A percentile compares a stretch with the other conserved stretches of the same genome.
These are phyloP conservation scores for Hyphopichia buzzinii DNA, from an alignment of 1,139 yeast species.

Conservation along the genomic window DNA sequence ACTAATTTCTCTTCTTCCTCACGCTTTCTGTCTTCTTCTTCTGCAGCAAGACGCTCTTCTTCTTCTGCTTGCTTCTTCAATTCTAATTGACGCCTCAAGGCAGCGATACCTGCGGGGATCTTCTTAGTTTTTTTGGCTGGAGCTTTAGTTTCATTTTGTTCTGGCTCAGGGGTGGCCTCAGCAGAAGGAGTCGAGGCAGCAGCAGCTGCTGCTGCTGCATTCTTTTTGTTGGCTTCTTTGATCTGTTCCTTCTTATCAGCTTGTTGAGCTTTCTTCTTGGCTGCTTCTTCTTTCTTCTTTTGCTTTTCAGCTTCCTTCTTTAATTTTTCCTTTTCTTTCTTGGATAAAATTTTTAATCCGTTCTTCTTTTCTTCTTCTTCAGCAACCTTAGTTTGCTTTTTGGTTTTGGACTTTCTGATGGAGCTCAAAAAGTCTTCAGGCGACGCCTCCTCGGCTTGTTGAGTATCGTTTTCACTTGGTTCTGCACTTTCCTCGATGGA, in stretches of 20 bases:
- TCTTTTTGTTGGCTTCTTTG: conserved; percentile 59
- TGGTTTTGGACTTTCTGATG: conserved; percentile 73
- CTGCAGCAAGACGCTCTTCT: conserved; percentile 61
- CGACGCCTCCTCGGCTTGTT: conserved; percentile 31
- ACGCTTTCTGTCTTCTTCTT: conserved; percentile 64
- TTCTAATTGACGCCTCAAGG: conserved; percentile 81
- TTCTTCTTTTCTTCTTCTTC: conserved; percentile 44
- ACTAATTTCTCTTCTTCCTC: conserved; percentile 61
- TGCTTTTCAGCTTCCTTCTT: conserved; percentile 97
- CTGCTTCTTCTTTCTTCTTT: conserved; percentile 87
- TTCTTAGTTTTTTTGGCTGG: conserved; percentile 54
- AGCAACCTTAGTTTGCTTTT: conserved; percentile 60
- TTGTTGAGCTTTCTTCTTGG: conserved; percentile 68
- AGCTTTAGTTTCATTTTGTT: conserved; percentile 23
- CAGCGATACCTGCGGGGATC: conserved; percentile 78
- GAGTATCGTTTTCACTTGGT: conserved; percentile 21
- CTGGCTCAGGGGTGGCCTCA: conserved; percentile 34
- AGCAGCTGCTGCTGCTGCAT: conserved; percentile 48
- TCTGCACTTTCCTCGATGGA: conserved; percentile 12
- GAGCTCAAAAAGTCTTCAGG: conserved; percentile 78
- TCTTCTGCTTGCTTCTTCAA: conserved; percentile 81
- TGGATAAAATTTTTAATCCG: conserved; percentile 78
- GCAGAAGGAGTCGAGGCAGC: conserved; percentile 30
- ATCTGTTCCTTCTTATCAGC: conserved; percentile 66
- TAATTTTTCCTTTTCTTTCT: conserved; percentile 96